Base-by-base conservation (phyloP, 169 alveolate genomes). In the Plasmodium vivax region DNA sequence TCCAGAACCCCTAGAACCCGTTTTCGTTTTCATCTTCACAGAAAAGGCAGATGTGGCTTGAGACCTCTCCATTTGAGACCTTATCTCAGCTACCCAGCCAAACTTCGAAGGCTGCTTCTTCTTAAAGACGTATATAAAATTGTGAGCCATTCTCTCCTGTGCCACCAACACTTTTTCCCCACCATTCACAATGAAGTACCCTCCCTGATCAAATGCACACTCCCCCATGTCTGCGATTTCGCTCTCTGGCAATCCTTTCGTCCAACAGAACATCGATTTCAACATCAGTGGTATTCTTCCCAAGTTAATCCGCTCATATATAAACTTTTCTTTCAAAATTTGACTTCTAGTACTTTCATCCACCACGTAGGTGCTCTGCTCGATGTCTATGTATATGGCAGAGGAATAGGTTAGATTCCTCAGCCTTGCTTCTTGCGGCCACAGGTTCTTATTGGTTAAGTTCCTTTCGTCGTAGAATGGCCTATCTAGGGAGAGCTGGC, bases 141-240 rank as follows among this genome's bases (percentile, higher is more conserved):
- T 99, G 85, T 98, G 98, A 12, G 99, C 99, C 99, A 99, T 99
- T 93, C 99, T 98, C 93, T 99, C 99, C 95, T 99, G 99, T 2
- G 99, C 99, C 9, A 99, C 99, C 54, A 99, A 95, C 83, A 99
- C 99, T 95, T 99, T 99, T 96, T 99, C 99, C 68, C 99, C 98
- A 68, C 99, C 99, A 93, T 99, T 99, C 47, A 99, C 99, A 72
- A 99, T 98, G 95, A 99, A 99, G 96, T 99, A 99, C 36, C 99
- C 99, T 12, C 98, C 98, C 96, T 99, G 99, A 83, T 99, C 99
- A 96, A 97, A 99, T 58, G 98, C 97, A 94, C 99, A 99, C 85
- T 99, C 99, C 45, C 99, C 99, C 81, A 96, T 97, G 62, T 96
- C 98, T 56, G 98, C 98, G 92, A 99, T 97, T 84, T 98, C 99